Base-by-base conservation (phyloP, 148 eudicot genomes). In the Cornus suecica region DNA sequence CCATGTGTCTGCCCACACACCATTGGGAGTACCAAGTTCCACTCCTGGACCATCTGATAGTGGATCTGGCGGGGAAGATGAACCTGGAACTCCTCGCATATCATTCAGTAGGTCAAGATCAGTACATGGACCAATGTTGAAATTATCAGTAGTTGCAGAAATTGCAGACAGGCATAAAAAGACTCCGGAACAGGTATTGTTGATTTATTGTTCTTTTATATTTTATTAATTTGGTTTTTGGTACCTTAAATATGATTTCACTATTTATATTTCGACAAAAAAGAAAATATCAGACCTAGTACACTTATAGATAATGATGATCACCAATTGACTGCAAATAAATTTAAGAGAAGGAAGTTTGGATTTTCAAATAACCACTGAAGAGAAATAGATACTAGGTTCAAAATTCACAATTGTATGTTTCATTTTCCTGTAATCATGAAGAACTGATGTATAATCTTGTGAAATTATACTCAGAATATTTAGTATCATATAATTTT, bases 1-100 rank as follows among this genome's bases (percentile, higher is more conserved):
- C n/a, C 83, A 80, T 72, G 83, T 80, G n/a, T 80, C 83, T 65
- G 83, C 83, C 66, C 83, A 80, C 69, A 80, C 80, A 29, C 83
- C 83, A 76, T 66, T 80, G 45, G 83, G 83, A 37, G 79, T 80
- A 29, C 79, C 83, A 65, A 61, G 41, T 66, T 52, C 76, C 23
- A 61, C 24, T 76, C 65, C 82, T 71, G 71, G 74, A 30, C 41
- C 78, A 24, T 74, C 79, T 45, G 76, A 80, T 37, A 76, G 62
- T 45, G 76, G 72, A n/a, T 76, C 83, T 29, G 76, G 83, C n/a
- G 83, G 66, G 73, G 76, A 80, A 71, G 83, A 80, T 76, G 83
- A 80, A 42, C 76, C 79, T 41, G 83, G 79, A 72, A 76, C 83
- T 62, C 79, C 83, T 71, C 83, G 79, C 18, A 76, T 80, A 37